Evolutionary conservation across 192 early-diverging fungal genomes (phyloP).

Genomic region (Linderina pennispora): DNA sequence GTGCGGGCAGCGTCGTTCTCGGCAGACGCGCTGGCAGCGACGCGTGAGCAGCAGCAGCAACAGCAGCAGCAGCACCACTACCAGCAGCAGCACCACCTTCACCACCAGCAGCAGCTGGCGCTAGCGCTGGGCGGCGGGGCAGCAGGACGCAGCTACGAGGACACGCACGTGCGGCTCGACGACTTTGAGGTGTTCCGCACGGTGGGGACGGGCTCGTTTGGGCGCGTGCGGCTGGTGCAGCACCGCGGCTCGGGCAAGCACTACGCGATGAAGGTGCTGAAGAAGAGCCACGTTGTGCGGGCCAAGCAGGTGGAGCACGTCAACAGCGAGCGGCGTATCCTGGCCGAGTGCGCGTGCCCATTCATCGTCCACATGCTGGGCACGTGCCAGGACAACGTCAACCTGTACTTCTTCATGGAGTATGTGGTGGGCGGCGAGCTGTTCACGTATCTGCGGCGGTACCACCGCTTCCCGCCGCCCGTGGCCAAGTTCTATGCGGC

Average conservation of each 20-base stretch:
- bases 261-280: slow-evolving; percentile 96
- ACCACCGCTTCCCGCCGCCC: slow-evolving; percentile 79
- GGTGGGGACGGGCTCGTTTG: slow-evolving; percentile 94
- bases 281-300: slow-evolving; percentile 89
- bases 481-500: slow-evolving; percentile 87
- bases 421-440: slow-evolving; percentile 95
- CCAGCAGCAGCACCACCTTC: slow-evolving; percentile 2
- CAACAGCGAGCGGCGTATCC: slow-evolving; percentile 92
- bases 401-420: slow-evolving; percentile 93
- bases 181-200: slow-evolving; percentile 86
- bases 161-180: slow-evolving; percentile 53
- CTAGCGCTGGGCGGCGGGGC: slow-evolving; percentile 2
- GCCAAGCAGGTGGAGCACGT: slow-evolving; percentile 97
- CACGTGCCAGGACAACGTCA: slow-evolving; percentile 88
- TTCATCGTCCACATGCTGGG: slow-evolving; percentile 91
- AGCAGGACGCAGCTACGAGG: slow-evolving; percentile 26
- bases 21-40: too few species aligned
- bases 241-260: slow-evolving; percentile 71
- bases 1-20: slow-evolving; percentile 44
- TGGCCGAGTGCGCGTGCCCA: slow-evolving; percentile 81
- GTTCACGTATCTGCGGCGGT: slow-evolving; percentile 67
- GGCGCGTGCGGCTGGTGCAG: slow-evolving; percentile 89
- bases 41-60: slow-evolving; percentile 1
- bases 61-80: slow-evolving; percentile 6
- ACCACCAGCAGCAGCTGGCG: slow-evolving; percentile 11